Conservation (phyloP, 2,329 filamentous ascomycete species). For the Ophiostoma sp. region DNA sequence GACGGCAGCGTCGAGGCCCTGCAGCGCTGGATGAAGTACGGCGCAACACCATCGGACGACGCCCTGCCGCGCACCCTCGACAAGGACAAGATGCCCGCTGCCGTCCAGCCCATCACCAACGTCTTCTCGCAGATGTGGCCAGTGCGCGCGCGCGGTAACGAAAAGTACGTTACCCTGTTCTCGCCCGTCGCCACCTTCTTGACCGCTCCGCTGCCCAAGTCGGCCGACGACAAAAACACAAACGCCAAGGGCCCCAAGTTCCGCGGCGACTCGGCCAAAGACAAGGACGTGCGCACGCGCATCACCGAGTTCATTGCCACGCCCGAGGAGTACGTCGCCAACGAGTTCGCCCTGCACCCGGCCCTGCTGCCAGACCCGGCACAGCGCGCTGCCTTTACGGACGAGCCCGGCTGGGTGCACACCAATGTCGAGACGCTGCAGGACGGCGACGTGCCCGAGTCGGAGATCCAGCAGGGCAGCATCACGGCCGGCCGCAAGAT, state of each 20-base stretch:
- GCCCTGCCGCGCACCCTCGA: slow-evolving; percentile 54
- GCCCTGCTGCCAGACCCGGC: slow-evolving; percentile 58
- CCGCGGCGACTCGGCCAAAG: slow-evolving; percentile 58
- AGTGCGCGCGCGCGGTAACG: slow-evolving; percentile 79
- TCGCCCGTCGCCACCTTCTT: slow-evolving; percentile 84
- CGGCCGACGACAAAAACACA: slow-evolving; percentile 50
- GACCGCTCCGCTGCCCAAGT: slow-evolving; percentile 64
- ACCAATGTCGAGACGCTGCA: slow-evolving; percentile 62
- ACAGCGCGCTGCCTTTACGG: slow-evolving; percentile 47
- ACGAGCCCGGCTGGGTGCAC: slow-evolving; percentile 75
- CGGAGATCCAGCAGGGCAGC: slow-evolving; percentile 71
- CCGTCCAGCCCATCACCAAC: slow-evolving; percentile 63
- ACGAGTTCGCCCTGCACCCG: slow-evolving; percentile 81
- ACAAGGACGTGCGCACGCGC: slow-evolving; percentile 70
- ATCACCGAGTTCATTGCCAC: slow-evolving; percentile 74
- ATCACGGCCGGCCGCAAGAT: slow-evolving; percentile 75
- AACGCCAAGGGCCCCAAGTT: slow-evolving; percentile 35
- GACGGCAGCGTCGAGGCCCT: slow-evolving; percentile 32
- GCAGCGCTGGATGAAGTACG: slow-evolving; percentile 36
- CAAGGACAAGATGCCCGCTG: slow-evolving; percentile 47
- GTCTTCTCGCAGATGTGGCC: slow-evolving; percentile 90
- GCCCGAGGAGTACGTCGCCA: slow-evolving; percentile 68
- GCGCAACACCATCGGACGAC: slow-evolving; percentile 43
- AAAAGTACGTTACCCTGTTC: slow-evolving; percentile 69
- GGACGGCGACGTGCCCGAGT: slow-evolving; percentile 63